Conservation (phyloP, 1,284 basidiomycete species). For the Microbotryum scabiosae region DNA sequence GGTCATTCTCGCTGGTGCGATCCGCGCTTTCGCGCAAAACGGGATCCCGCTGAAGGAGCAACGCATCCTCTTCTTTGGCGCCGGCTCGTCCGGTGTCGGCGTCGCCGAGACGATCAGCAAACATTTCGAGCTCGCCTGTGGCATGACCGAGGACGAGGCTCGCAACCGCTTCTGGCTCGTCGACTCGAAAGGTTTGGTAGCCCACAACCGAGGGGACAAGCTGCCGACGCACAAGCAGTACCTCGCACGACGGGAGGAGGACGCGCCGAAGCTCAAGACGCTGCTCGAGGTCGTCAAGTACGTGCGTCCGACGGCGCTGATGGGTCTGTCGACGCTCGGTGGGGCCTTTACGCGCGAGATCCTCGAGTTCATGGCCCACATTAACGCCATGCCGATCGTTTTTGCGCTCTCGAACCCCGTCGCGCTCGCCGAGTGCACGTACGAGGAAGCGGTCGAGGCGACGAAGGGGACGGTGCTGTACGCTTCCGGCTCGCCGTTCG, state of each 20-base stretch:
- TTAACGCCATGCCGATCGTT: slow-evolving; percentile 81
- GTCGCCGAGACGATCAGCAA: slow-evolving; percentile 81
- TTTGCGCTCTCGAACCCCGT: slow-evolving; percentile 94
- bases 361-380: slow-evolving; percentile 69
- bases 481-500: slow-evolving; percentile 85
- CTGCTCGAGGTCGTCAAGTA: slow-evolving; percentile 73
- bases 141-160: slow-evolving; percentile 69
- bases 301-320: slow-evolving; percentile 81
- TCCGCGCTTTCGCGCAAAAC: slow-evolving; percentile 75
- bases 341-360: slow-evolving; percentile 71
- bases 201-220: slow-evolving; percentile 49
- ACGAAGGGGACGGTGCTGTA: slow-evolving; percentile 66
- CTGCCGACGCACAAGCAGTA: slow-evolving; percentile 71
- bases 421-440: slow-evolving; percentile 53
- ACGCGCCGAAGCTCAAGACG: slow-evolving; percentile 62
- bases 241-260: slow-evolving; percentile 73
- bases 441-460: slow-evolving; percentile 71
- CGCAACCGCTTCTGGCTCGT: slow-evolving; percentile 68
- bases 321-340: slow-evolving; percentile 81
- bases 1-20: slow-evolving; percentile 81
- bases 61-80: slow-evolving; percentile 82
- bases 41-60: slow-evolving; percentile 63
- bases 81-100: slow-evolving; percentile 80
- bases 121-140: slow-evolving; percentile 65
- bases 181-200: slow-evolving; percentile 75